phyloP scores from a whole-genome alignment of 1,284 basidiomycete species.

The Cryptococcus wingfieldii region DNA sequence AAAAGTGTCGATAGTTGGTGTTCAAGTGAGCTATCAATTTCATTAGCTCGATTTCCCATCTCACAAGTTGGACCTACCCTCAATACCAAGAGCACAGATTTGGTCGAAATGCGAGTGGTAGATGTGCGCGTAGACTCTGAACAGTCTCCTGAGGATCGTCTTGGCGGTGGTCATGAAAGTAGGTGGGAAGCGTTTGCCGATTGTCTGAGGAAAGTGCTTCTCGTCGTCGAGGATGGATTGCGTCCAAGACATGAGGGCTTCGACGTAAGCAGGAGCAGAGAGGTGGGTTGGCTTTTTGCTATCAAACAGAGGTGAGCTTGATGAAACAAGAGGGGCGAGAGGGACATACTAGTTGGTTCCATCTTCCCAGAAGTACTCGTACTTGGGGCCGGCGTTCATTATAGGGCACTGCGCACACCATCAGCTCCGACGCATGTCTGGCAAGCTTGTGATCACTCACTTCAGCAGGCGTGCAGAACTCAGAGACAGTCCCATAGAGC shows the following conservation, averaged over 20 bases:
- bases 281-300: constrained; percentile 86
- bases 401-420: constrained; percentile 70
- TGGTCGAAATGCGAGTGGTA: constrained; percentile 99
- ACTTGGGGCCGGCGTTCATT: constrained; percentile 98
- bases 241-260: constrained; percentile 98
- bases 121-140: constrained; percentile 96
- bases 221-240: constrained; percentile 92
- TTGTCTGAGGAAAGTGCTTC: constrained; percentile 86
- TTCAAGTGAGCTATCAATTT: constrained; percentile 79
- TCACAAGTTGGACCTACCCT: constrained; percentile 60
- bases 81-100: constrained; percentile 94
- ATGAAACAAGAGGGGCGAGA: background rate
- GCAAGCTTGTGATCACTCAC: constrained; percentile 48
- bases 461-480: constrained; percentile 92
- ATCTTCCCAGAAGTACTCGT: constrained; percentile 99
- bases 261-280: constrained; percentile 93
- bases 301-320: background rate
- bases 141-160: constrained; percentile 85
- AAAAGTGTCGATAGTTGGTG: constrained; percentile 97
- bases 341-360: constrained; percentile 48
- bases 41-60: background rate
- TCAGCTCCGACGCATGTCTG: background rate
- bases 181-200: constrained; percentile 88
- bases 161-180: constrained; percentile 88
- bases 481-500: constrained; percentile 92